Base-by-base conservation (phyloP, 371 early-diverging fungal species). In the Mucor irregularis region DNA sequence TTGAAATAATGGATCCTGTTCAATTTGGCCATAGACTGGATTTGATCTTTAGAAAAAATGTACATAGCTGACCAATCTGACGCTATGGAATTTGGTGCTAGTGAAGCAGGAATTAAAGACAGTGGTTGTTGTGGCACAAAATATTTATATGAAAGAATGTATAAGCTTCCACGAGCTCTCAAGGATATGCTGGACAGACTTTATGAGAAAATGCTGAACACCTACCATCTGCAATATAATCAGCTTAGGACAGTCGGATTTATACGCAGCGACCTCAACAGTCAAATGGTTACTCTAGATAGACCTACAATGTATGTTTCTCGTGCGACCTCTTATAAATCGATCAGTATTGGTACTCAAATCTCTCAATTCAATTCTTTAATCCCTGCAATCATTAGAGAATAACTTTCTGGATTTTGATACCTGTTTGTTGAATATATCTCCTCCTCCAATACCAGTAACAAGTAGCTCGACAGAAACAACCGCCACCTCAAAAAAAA, bases 381-480 rank as follows among this genome's bases (percentile, higher is more conserved):
- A 24, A 49, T 49, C 35, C 49, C 49, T 49, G 49, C 49, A 35
- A 49, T 49, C 49, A 49, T 49, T 35, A 35, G 49, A 49, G 10
- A 49, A 49, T 35, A 49, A 33, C 49, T 49, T 35, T 49, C 49
- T 49, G 35, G 49, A 49, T 35, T 49, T 49, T 34, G 49, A 49
- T 35, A 49, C 49, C 35, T 49, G 49, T 49, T 49, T 49, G 22
- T 49, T 49, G 49, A 49, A 49, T 35, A 35, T 49, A 33, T 25
- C 49, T 49, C 49, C 49, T 49, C 49, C 49, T 35, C 37, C 49
- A 49, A 49, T 49, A 22, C 49, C 49, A 24, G 35, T 49, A 49
- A 49, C 49, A 33, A 35, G 35, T 49, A 49, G 49, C 49, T 49
- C 49, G 49, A 49, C 49, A 49, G 49, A 34, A 49, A 49, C 49